phyloP scores from a whole-genome alignment of 257 asterid genomes.

The Rauvolfia tetraphylla region DNA sequence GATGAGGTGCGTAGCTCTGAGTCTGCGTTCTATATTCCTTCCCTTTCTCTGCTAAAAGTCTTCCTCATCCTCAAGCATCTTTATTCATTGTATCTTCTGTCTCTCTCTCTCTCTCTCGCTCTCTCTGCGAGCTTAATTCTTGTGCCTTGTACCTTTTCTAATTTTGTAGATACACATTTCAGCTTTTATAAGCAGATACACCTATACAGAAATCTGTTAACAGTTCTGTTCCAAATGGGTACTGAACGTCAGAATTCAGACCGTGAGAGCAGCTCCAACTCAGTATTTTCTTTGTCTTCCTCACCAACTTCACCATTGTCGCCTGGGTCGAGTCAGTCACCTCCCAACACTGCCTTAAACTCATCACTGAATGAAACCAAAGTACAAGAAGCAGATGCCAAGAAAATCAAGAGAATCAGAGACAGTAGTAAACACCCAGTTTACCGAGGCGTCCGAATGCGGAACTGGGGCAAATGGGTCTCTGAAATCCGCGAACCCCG shows the following conservation, averaged over 20 bases:
- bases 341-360: neutral
- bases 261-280: conserved; percentile 9
- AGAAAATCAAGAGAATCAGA: conserved; percentile 44
- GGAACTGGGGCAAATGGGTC: conserved; percentile 94
- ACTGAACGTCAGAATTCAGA: conserved; percentile 11
- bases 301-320: conserved; percentile 15
- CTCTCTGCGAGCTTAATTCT: neutral
- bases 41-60: conserved; percentile 31
- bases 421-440: conserved; percentile 55
- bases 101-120: neutral
- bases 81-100: neutral
- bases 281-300: conserved; percentile 8
- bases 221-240: neutral
- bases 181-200: neutral
- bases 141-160: neutral
- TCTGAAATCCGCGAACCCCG: conserved; percentile 85
- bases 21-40: conserved; percentile 23
- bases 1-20: neutral
- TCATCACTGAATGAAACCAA: neutral
- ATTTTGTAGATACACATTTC: conserved; percentile 5
- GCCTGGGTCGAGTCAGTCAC: neutral
- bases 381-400: conserved; percentile 13
- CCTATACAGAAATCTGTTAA: neutral
- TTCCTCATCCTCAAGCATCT: conserved; percentile 9
- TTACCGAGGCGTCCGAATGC: conserved; percentile 80